Conservation (phyloP, 1,139 yeast species). For the Blastobotrys petasosporus region DNA sequence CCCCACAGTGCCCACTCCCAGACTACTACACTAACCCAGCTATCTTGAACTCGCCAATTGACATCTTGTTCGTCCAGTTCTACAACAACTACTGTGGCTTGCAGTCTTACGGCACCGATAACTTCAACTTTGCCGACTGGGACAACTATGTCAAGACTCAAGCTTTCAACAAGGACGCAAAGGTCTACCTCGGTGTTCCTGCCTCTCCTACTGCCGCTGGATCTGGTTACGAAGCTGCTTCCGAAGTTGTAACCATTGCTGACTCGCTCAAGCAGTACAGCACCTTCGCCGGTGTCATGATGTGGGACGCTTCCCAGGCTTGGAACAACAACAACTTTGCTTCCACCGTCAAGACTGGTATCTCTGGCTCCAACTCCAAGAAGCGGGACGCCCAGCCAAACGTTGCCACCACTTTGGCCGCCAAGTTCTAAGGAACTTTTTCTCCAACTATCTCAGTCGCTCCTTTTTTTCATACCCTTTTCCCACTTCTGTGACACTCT, state of each 20-base stretch:
- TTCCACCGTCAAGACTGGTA: too few species aligned
- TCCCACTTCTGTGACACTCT: too few species aligned
- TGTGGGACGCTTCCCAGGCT: conserved; percentile 92
- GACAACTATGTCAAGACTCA: conserved; percentile 50
- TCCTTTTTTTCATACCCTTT: too few species aligned
- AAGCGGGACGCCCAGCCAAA: too few species aligned
- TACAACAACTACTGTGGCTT: conserved; percentile 77
- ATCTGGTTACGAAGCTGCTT: conserved; percentile 48
- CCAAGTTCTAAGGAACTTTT: too few species aligned
- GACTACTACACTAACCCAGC: conserved; percentile 76
- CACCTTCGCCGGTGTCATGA: conserved; percentile 75
- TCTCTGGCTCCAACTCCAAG: too few species aligned
- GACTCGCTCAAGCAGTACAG: conserved; percentile 23
- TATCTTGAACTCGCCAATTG: conserved; percentile 56
- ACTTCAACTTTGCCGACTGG: conserved; percentile 88
- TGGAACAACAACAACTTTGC: conserved; percentile 39
- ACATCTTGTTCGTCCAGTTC: conserved; percentile 86
- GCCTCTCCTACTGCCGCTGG: conserved; percentile 66
- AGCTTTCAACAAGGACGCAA: conserved; percentile 49
- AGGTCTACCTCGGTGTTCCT: conserved; percentile 63
- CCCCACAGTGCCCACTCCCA: conserved; percentile 94
- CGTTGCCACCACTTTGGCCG: too few species aligned
- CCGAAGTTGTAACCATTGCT: conserved; percentile 19
- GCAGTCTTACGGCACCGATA: conserved; percentile 14
- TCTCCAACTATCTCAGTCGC: too few species aligned